Base-by-base conservation (phyloP, 164 flowering plant genomes). In the Cinnamomum micranthum region DNA sequence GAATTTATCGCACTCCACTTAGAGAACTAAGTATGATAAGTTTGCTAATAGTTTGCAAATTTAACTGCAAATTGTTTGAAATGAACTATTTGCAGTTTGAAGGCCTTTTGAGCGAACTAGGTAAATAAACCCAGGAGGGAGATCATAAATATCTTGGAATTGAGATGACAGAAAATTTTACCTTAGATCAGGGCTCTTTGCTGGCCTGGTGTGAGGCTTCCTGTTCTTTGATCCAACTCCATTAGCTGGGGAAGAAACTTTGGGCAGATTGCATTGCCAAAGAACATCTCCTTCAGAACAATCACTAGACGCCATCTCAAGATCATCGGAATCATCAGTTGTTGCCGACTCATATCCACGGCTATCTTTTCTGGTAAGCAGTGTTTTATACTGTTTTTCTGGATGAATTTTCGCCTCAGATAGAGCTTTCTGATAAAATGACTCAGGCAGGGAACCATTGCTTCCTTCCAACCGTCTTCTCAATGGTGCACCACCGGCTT, bases 201-300 rank as follows among this genome's bases (percentile, higher is more conserved):
- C 70, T 25, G 79, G 78, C 75, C 86, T 95, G 15, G 79, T 52
- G 65, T 62, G 79, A 71, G 87, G 81, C 81, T 86, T 90, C 79
- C 82, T 87, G 70, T 75, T 73, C 79, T 85, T 91, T 67, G 88
- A 72, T 23, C 73, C 88, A 69, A 73, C 66, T 10, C 86, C 90
- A 81, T 81, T 88, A 65, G 82, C 23, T 50, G 82, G 75, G 74
- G 80, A 74, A 7, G 85, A 73, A 70, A 85, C 75, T 73, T 86
- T 92, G 73, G 92, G 76, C 55, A 88, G 88, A 78, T 90, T 91
- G 76, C 87, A 91, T 77, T 90, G 94, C 95, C 95, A 91, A 50
- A 87, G 87, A 79, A 88, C 77, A 80, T 92, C 98, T 25, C 70
- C 87, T 76, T 95, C 98, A 1, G 98, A 92, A n/a, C 97, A 91